Percentiles rank a stretch among this genome's conserved stretches.
These are phyloP conservation scores for Otatea glauca DNA, from an alignment of 176 grass and related monocot genomes.

Conservation along the genomic window DNA sequence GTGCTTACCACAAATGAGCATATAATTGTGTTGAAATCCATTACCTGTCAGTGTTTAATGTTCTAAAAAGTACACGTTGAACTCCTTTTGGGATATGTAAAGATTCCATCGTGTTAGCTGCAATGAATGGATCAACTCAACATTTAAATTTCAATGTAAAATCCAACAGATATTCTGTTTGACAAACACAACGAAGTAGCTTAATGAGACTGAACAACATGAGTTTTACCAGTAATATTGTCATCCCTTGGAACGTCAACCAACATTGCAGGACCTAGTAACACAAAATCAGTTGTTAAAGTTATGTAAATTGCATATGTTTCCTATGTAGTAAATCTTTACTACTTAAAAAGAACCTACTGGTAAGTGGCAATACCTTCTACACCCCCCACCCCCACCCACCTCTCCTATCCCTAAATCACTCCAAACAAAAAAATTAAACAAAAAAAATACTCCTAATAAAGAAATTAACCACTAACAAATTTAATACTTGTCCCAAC, in stretches of 20 bases:
- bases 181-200: neutral
- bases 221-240: slow-evolving; percentile 54
- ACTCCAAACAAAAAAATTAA: too few relatives aligned
- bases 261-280: slow-evolving; percentile 52
- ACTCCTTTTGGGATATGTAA: slow-evolving; percentile 60
- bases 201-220: neutral
- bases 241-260: slow-evolving; percentile 60
- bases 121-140: slow-evolving; percentile 11
- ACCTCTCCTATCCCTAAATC: too few relatives aligned
- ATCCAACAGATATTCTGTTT: neutral
- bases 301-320: neutral
- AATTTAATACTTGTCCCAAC: too few relatives aligned
- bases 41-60: slow-evolving; percentile 63
- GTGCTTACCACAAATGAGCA: slow-evolving; percentile 8
- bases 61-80: slow-evolving; percentile 64
- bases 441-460: too few relatives aligned
- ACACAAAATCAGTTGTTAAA: slow-evolving; percentile 12
- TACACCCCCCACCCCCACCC: too few relatives aligned
- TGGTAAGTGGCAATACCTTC: too few relatives aligned
- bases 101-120: slow-evolving; percentile 60
- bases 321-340: neutral
- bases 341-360: too few relatives aligned
- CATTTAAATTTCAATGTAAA: neutral
- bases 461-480: too few relatives aligned
- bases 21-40: neutral